Evolutionary conservation across 352 stramenopile species (phyloP).

Genomic region (Pythium phragmiticola): DNA sequence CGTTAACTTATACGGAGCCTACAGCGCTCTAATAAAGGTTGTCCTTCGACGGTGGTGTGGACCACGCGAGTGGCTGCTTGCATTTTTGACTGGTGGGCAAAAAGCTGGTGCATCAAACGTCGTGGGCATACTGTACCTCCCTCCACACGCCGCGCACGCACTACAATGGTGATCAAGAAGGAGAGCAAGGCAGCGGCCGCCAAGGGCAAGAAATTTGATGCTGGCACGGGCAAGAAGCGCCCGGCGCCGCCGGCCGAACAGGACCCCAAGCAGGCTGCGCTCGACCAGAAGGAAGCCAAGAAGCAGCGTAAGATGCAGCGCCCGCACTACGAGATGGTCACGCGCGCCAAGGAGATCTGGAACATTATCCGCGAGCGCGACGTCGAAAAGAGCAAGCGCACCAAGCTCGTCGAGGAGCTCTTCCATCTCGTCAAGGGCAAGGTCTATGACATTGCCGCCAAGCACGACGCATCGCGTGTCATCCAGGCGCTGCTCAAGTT

Average conservation of each 20-base stretch:
- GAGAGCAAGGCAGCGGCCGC: constrained; percentile 14
- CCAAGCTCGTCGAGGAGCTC: constrained; percentile 89
- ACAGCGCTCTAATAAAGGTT: constrained; percentile 16
- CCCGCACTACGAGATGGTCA: constrained; percentile 92
- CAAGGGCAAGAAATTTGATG: constrained; percentile 27
- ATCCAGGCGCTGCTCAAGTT: constrained; percentile 96
- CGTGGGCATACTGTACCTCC: no score
- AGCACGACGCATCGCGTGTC: constrained; percentile 95
- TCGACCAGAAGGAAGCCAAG: constrained; percentile 89
- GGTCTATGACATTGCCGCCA: constrained; percentile 93
- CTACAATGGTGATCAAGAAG: constrained; percentile 26
- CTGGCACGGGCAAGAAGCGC: constrained; percentile 51
- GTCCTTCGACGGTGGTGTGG: not conserved
- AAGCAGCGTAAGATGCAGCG: constrained; percentile 94
- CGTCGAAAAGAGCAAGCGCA: constrained; percentile 79
- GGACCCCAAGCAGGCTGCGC: constrained; percentile 78
- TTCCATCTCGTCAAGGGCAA: constrained; percentile 92
- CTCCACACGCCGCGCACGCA: not conserved
- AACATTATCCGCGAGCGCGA: constrained; percentile 92
- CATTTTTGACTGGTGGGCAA: constrained; percentile 25
- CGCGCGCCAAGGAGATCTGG: constrained; percentile 94
- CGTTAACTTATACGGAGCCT: constrained; percentile 19
- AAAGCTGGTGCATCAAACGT: constrained; percentile 28
- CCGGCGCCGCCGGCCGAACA: constrained; percentile 39
- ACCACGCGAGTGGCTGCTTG: constrained; percentile 1